phyloP scores from a whole-genome alignment of 805 yeast genomes.

The Tetrapisispora nanseiensis region DNA sequence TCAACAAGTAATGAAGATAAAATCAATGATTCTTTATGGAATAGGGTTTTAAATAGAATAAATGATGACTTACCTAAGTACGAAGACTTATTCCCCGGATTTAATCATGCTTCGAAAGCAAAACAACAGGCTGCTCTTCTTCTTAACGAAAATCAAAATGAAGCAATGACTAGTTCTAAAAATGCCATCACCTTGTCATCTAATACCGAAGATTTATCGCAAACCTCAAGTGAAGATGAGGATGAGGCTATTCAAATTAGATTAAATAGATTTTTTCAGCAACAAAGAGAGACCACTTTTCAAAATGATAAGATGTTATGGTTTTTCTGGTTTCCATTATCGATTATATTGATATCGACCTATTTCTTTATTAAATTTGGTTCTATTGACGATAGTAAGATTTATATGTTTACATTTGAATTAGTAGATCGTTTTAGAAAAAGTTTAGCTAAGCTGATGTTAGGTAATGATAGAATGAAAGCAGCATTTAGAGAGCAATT shows the following conservation, averaged over 20 bases:
- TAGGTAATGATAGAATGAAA: slow-evolving; percentile 44
- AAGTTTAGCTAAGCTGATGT: slow-evolving; percentile 38
- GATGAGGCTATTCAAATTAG: slow-evolving; percentile 29
- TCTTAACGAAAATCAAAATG: neutral
- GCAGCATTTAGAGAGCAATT: slow-evolving; percentile 32
- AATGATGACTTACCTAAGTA: slow-evolving; percentile 54
- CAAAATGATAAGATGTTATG: slow-evolving; percentile 73
- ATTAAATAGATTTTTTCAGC: slow-evolving; percentile 33
- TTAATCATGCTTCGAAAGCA: neutral
- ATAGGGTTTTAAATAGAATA: slow-evolving; percentile 30
- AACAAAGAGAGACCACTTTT: slow-evolving; percentile 32
- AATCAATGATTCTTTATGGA: slow-evolving; percentile 26
- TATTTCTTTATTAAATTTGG: slow-evolving; percentile 33
- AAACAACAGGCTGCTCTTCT: neutral
- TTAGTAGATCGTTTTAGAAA: slow-evolving; percentile 35
- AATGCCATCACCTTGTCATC: neutral
- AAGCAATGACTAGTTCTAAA: neutral
- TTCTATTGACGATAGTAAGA: slow-evolving; percentile 24
- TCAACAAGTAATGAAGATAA: neutral
- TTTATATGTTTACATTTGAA: slow-evolving; percentile 22
- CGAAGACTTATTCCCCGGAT: slow-evolving; percentile 60
- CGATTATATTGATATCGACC: slow-evolving; percentile 44
- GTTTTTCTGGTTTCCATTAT: slow-evolving; percentile 85
- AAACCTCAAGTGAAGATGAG: slow-evolving; percentile 26
- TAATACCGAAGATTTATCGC: slow-evolving; percentile 13